Percentiles rank a stretch among this genome's conserved stretches.
These are phyloP conservation scores for Cubamyces lactineus DNA, from an alignment of 768 basidiomycete species.

Conservation along the genomic window DNA sequence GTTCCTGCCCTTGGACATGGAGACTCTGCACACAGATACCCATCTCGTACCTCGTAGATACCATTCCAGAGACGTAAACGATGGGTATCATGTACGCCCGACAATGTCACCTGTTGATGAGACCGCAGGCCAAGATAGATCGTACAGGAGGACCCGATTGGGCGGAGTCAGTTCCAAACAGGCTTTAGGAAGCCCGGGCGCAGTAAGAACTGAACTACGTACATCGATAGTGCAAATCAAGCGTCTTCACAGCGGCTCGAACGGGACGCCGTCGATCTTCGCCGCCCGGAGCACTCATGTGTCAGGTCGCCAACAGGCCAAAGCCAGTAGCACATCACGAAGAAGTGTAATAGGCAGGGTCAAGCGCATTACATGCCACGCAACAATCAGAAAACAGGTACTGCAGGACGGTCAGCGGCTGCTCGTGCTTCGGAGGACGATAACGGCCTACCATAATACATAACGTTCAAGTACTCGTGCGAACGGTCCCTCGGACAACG, in stretches of 20 bases:
- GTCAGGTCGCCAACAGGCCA: neutral
- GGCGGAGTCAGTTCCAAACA: conserved; percentile 18
- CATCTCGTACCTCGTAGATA: conserved; percentile 6
- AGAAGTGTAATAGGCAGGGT: neutral
- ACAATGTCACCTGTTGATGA: conserved; percentile 22
- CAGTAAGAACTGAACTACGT: conserved; percentile 11
- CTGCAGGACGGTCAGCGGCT: neutral
- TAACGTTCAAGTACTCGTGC: conserved; percentile 4
- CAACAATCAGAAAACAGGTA: neutral
- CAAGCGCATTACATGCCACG: conserved; percentile 7
- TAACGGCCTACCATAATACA: conserved; percentile 9
- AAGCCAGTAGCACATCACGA: neutral
- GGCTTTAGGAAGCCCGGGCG: conserved; percentile 21
- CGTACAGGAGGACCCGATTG: conserved; percentile 16
- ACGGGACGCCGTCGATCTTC: neutral
- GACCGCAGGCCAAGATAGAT: conserved; percentile 6
- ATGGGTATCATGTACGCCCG: neutral
- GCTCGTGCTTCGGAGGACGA: neutral
- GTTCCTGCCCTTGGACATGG: conserved; percentile 6
- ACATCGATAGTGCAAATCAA: conserved; percentile 18
- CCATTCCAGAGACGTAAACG: conserved; percentile 13
- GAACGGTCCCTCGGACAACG: conserved; percentile 2
- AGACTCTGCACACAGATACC: neutral
- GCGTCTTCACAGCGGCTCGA: neutral
- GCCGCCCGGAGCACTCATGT: neutral